Percentiles rank a stretch among this genome's conserved stretches.
These are phyloP conservation scores for Aspergillus viridinutans DNA, from an alignment of 2,329 filamentous ascomycete genomes.

Conservation along the genomic window DNA sequence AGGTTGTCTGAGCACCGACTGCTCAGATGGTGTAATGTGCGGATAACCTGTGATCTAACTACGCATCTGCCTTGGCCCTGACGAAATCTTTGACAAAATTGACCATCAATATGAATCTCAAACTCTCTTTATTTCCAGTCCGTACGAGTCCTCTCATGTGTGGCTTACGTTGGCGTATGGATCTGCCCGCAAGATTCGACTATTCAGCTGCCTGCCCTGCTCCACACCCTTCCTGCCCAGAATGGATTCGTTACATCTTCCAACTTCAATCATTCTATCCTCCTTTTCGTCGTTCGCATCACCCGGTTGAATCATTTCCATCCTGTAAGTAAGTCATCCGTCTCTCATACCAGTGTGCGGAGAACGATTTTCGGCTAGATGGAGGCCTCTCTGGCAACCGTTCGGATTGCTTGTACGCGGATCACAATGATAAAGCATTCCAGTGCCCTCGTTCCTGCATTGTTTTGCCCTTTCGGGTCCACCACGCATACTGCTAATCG, in stretches of 20 bases:
- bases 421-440: conserved; percentile 13
- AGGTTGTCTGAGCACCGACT: background rate
- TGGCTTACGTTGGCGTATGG: background rate
- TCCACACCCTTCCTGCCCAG: conserved; percentile 1
- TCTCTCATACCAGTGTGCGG: background rate
- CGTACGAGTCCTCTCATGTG: background rate
- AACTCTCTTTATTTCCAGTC: background rate
- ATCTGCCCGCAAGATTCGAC: background rate
- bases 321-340: conserved; percentile 8
- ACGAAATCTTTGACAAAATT: background rate
- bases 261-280: background rate
- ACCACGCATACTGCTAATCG: conserved; percentile 10
- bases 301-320: conserved; percentile 5
- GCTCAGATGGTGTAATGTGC: background rate
- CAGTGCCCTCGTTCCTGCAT: conserved; percentile 16
- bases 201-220: background rate
- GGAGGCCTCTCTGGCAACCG: background rate
- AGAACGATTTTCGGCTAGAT: background rate
- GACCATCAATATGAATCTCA: background rate
- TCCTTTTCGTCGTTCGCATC: conserved; percentile 1
- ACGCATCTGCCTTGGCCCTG: background rate
- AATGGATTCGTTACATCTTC: background rate
- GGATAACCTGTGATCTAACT: background rate
- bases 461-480: conserved; percentile 10
- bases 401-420: background rate